A percentile compares a stretch with the other conserved stretches of the same genome.
phyloP scores from a whole-genome alignment of 306 rosid genomes.

The Quercus cerris region DNA sequence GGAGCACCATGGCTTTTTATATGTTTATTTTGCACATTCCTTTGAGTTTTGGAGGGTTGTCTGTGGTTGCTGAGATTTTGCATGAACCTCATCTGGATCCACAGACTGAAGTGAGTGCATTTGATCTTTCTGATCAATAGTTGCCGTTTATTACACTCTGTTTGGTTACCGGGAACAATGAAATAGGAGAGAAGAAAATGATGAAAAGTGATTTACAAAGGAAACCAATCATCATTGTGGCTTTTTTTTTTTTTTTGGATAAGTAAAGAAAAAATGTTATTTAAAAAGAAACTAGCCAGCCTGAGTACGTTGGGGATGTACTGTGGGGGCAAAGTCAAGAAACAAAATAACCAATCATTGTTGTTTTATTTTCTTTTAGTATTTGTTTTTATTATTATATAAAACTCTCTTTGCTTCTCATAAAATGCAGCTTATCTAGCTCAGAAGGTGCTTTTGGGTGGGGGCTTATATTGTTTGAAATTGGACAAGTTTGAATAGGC shows the following conservation, averaged over 20 bases:
- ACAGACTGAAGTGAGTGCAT: constrained; percentile 53
- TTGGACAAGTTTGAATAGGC: not conserved
- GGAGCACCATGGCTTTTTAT: constrained; percentile 70
- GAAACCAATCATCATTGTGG: not conserved
- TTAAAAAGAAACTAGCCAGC: too few relatives aligned
- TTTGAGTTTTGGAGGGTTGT: constrained; percentile 77
- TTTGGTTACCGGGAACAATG: not conserved
- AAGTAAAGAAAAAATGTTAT: too few relatives aligned
- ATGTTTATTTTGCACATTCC: constrained; percentile 77
- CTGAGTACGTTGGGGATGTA: too few relatives aligned
- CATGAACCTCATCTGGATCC: constrained; percentile 57
- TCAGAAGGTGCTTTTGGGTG: not conserved
- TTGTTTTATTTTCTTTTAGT: not conserved
- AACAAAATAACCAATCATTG: not conserved
- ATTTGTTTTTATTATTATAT: not conserved
- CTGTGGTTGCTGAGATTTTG: constrained; percentile 46
- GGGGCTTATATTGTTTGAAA: not conserved
- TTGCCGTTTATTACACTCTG: not conserved
- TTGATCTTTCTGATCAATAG: not conserved
- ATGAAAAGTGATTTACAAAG: not conserved
- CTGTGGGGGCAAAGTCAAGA: too few relatives aligned
- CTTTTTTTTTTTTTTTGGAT: too few relatives aligned
- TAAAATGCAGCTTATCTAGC: not conserved
- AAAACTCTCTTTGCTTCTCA: not conserved
- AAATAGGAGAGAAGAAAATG: not conserved